Percentiles rank a stretch among this genome's conserved stretches.
Evolutionary conservation across 2,329 filamentous ascomycete species (phyloP).

Genomic region (Pezicula radicicola): DNA sequence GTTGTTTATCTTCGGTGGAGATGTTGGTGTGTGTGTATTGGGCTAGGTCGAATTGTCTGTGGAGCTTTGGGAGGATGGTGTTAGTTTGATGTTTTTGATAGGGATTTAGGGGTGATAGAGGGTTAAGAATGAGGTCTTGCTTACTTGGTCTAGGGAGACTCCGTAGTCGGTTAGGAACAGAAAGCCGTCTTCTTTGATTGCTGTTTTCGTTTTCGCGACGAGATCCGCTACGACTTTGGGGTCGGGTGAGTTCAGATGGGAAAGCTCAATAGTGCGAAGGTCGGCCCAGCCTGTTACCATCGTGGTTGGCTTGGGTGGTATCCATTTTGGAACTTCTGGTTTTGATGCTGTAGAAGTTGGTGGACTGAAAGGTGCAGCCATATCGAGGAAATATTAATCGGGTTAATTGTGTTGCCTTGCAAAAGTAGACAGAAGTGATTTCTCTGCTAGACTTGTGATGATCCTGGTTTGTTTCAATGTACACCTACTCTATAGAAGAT

Average conservation of each 20-base stretch:
- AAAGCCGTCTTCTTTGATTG: conserved; percentile 41
- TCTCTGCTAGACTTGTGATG: background rate
- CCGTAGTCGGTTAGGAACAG: conserved; percentile 49
- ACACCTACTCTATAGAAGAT: no score
- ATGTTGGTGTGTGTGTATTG: conserved; percentile 49
- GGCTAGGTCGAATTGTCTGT: conserved; percentile 47
- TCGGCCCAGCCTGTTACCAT: conserved; percentile 40
- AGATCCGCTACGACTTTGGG: conserved; percentile 39
- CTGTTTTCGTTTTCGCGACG: conserved; percentile 38
- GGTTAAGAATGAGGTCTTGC: no score
- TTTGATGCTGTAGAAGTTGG: conserved; percentile 35
- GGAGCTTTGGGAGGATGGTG: conserved; percentile 15
- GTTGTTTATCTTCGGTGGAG: conserved; percentile 44
- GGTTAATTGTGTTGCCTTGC: background rate
- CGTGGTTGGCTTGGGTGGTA: conserved; percentile 41
- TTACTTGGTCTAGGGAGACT: conserved; percentile 42
- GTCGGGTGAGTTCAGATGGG: conserved; percentile 39
- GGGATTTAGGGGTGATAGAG: background rate
- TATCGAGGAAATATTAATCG: background rate
- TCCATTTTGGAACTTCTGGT: conserved; percentile 39
- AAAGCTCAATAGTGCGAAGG: conserved; percentile 40
- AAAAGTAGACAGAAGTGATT: background rate
- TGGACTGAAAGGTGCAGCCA: conserved; percentile 37
- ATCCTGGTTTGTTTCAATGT: no score
- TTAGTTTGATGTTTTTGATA: background rate